These are phyloP conservation scores for Dalbergia cultrata DNA, from an alignment of 306 rosid species.

Conservation along the genomic window DNA sequence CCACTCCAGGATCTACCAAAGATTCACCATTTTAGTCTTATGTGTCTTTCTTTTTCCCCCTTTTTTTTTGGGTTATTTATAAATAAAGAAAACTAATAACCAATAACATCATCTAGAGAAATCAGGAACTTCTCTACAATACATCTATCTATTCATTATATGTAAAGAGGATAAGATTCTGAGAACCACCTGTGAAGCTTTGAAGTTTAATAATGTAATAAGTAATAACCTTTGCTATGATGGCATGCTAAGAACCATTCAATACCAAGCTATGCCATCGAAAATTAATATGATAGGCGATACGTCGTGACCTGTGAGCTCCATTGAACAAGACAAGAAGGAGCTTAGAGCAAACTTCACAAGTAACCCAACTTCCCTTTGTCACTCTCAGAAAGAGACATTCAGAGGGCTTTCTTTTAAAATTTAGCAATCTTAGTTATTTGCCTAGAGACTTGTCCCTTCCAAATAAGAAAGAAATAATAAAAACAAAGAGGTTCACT, in stretches of 20 bases:
- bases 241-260: constrained; percentile 17
- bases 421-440: neutral
- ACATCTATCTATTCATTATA: too few species aligned
- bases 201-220: neutral
- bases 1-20: too few species aligned
- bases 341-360: constrained; percentile 1
- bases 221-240: neutral
- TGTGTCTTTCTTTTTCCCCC: too few species aligned
- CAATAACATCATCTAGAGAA: too few species aligned
- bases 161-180: too few species aligned
- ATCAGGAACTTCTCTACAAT: too few species aligned
- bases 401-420: neutral
- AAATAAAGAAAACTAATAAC: too few species aligned
- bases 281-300: constrained; percentile 13
- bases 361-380: constrained; percentile 33
- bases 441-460: neutral
- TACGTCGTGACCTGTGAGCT: neutral
- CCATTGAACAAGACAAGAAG: neutral
- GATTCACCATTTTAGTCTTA: too few species aligned
- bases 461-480: neutral
- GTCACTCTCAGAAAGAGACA: constrained; percentile 21
- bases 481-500: neutral
- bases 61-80: too few species aligned
- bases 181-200: constrained; percentile 8
- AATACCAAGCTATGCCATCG: constrained; percentile 11